These are phyloP conservation scores for Lactarius deliciosus DNA, from an alignment of 768 basidiomycete species.

Conservation along the genomic window DNA sequence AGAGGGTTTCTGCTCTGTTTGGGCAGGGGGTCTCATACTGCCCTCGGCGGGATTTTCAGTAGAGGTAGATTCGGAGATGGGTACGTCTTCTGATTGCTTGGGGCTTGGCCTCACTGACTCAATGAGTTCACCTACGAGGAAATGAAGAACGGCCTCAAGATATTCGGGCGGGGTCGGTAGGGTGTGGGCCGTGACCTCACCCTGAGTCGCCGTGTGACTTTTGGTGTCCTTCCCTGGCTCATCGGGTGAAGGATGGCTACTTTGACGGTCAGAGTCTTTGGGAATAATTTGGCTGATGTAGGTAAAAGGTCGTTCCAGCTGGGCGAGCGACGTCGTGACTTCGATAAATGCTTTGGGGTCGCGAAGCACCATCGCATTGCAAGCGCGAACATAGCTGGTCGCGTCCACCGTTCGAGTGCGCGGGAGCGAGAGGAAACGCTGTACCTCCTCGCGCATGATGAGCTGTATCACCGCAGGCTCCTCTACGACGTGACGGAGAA, in stretches of 20 bases:
- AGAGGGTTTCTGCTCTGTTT: constrained; percentile 4
- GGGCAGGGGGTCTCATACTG: neutral
- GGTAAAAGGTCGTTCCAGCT: constrained; percentile 62
- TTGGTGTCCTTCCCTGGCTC: constrained; percentile 32
- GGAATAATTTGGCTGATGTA: constrained; percentile 34
- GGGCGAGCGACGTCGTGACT: constrained; percentile 66
- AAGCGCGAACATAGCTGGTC: constrained; percentile 68
- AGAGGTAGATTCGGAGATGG: constrained; percentile 12
- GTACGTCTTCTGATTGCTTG: constrained; percentile 12
- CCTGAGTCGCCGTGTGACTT: constrained; percentile 12
- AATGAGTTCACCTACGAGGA: constrained; percentile 71
- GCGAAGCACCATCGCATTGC: constrained; percentile 77
- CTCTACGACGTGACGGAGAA: constrained; percentile 91
- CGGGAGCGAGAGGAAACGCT: constrained; percentile 73
- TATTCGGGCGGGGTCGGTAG: constrained; percentile 41
- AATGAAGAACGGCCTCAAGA: constrained; percentile 62
- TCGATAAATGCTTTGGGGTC: constrained; percentile 76
- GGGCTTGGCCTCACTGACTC: constrained; percentile 45
- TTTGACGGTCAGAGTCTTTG: constrained; percentile 29
- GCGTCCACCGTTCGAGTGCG: constrained; percentile 70
- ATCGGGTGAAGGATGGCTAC: constrained; percentile 2
- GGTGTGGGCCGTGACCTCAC: constrained; percentile 31
- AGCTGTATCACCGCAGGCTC: constrained; percentile 60
- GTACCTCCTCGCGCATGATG: constrained; percentile 82
- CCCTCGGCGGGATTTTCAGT: constrained; percentile 11